Evolutionary conservation across 2,329 filamentous ascomycete species (phyloP), one percentile per base, ranked within the genome.

Genomic region (Hypoxylon sp.): DNA sequence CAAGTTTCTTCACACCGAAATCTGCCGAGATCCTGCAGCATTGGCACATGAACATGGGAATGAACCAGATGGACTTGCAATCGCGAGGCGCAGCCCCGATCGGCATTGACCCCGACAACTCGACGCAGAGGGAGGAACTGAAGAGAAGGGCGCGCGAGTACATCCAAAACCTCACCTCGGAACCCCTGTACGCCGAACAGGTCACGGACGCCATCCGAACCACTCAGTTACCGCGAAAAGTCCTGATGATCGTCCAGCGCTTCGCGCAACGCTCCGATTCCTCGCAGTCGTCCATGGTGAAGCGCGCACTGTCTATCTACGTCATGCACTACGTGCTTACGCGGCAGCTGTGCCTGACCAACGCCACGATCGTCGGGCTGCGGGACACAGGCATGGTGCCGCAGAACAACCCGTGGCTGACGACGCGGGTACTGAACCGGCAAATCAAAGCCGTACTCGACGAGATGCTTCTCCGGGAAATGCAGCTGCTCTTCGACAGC

Each of bases 401-500:
- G 9, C 80, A 82, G 61, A 80, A 83, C 69, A 77, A 77, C 6
- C 76, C 78, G 2, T 84, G 79, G 75, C 78, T 86, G 49, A 89
- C 86, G 32, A 78, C 86, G 34, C 82, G 86, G 10, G 80, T 89
- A 52, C 82, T 89, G 43, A 85, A 84, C 69, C 82, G 86, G 32
- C 86, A 89, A 76, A 74, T 89, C 74, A 89, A 89, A 76, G 80
- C 83, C 4, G 78, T 87, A n/a, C 74, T 87, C 13, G 85, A 89
- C 78, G 85, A 87, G 73, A 77, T 86, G 71, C 81, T 88, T 74
- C 78, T 82, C 68, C 81, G 81, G 38, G 85, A 87, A 71, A 84
- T 85, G 79, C 79, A 83, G 66, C 68, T 78, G 49, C 79, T 89
- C 17, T 88, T 88, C 71, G 82, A 86, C 41, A 77, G 80, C 66